Base-by-base conservation (phyloP, 106 monocot species). In the Alisma plantagoaquatica region DNA sequence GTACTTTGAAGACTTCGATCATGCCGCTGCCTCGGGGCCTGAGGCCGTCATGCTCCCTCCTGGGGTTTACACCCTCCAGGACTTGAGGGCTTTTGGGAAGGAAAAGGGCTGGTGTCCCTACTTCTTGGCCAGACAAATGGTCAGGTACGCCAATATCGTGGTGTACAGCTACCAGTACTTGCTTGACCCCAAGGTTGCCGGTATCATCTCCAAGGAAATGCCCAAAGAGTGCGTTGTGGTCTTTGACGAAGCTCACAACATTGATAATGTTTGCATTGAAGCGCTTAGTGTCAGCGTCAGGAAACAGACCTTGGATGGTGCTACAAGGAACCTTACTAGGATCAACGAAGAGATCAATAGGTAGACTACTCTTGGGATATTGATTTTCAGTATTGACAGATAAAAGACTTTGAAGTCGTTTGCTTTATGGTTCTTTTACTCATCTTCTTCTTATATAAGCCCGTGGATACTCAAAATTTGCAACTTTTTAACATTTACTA, bases 181-280 rank as follows among this genome's bases (percentile, higher is more conserved):
- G 43, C 60, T 98, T 5, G 96, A 98, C 38, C 96, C 96, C 10
- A 98, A 98, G 73, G 96, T 98, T 10, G 96, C 96, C 19, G 78
- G 78, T 38, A 76, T 98, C 33, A 89, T 98, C 12, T 98, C 96
- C 5, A 72, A 68, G 64, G 96, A 98, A 75, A 98, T 98, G 96
- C 76, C 84, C 65, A 70, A 46, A 57, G 96, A 98, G 53, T 84
- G 96, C 24, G 85, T 98, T 0, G 89, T 98, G 5, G 89, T 98
- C 7, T 98, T 98, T 42, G 96, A 98, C 20, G 96, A 98, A 75
- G 96, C 96, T 9, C 96, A 98, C 32, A 98, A 98, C 54, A 98
- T 98, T 15, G 96, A 98, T 28, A 98, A 98, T 74, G 96, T 98
- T 28, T 98, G 96, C 42, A 98, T 98, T 9, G 96, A 98, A 73